Evolutionary conservation across 306 rosid species (phyloP), one percentile per base, ranked within the genome.

Genomic region (Heteromeles arbutifolia): DNA sequence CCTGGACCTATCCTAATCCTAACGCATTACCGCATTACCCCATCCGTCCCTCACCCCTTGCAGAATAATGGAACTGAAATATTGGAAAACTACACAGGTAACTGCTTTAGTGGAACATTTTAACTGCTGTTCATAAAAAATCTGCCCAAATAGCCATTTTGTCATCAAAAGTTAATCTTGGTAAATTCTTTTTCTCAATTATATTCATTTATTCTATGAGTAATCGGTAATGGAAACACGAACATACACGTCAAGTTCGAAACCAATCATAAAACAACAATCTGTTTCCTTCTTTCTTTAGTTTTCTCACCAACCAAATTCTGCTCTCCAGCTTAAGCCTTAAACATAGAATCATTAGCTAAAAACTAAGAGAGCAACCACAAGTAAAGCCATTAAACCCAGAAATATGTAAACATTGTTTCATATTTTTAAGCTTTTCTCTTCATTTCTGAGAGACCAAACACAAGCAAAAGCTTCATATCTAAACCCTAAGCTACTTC

Each of bases 401-500:
- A 72, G n/a, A 54, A 44, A 56, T 37, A 25, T 11, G 68, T 26
- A 59, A 0, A 22, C 4, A n/a, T 3, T 9, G 18, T 26, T 10
- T n/a, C 22, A 11, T 50, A 2, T 21, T 77, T 32, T 54, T n/a
- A 29, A 28, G 43, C 14, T 54, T 29, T 43, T 22, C 15, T 7
- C 31, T 72, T 64, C 31, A 31, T 52, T 63, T 62, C 67, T 77
- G 24, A 9, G 37, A 10, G 52, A 54, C 77, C 76, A 67, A 50
- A 75, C 29, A 66, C 25, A 65, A 6, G 19, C 24, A 77, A 59
- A 78, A 78, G 70, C 72, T 62, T 43, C 41, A 22, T 65, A 78
- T 79, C 67, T 29, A 41, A 37, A 79, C 81, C 65, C 69, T 41
- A 73, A 72, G 54, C 57, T 13, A 15, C 75, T 63, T 64, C 26